Evolutionary conservation across 108 stramenopile genomes (phyloP).

Genomic region (Halocafeteria seosinensis): DNA sequence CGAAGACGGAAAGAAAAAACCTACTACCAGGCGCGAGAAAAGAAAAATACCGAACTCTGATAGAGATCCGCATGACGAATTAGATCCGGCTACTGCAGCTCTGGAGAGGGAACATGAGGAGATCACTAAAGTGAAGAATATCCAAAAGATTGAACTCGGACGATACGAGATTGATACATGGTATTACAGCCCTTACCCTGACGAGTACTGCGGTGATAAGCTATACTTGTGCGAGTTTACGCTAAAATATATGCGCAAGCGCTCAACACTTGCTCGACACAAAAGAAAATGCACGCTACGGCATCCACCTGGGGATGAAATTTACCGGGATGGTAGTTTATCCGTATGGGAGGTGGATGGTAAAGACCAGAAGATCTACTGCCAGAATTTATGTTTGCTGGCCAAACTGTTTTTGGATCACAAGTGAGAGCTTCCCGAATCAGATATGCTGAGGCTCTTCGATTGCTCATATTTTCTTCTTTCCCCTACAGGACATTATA

Average conservation of each 20-base stretch:
- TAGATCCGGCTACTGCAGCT: conserved; percentile 44
- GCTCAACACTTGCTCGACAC: conserved; percentile 64
- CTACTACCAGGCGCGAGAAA: neutral
- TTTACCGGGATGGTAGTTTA: conserved; percentile 55
- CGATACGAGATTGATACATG: conserved; percentile 71
- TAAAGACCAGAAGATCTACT: conserved; percentile 64
- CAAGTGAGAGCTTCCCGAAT: too few species aligned
- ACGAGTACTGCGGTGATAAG: conserved; percentile 71
- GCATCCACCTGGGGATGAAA: conserved; percentile 85
- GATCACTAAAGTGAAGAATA: conserved; percentile 98
- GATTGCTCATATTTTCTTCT: too few species aligned
- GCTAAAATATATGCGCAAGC: conserved; percentile 67
- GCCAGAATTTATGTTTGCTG: conserved; percentile 90
- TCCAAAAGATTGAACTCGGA: conserved; percentile 74
- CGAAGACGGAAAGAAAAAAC: neutral
- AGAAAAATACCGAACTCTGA: neutral
- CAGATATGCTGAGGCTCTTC: too few species aligned
- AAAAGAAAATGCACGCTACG: conserved; percentile 26
- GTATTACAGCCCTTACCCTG: conserved; percentile 95
- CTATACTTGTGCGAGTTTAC: conserved; percentile 92
- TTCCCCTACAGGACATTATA: too few species aligned
- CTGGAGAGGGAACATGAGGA: conserved; percentile 89
- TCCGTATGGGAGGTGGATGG: conserved; percentile 96
- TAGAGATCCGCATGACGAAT: neutral
- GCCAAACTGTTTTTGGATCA: conserved; percentile 98